A percentile compares a stretch with the other conserved stretches of the same genome.
phyloP scores from a whole-genome alignment of 2,329 filamentous ascomycete genomes.

The Talaromyces sp. region DNA sequence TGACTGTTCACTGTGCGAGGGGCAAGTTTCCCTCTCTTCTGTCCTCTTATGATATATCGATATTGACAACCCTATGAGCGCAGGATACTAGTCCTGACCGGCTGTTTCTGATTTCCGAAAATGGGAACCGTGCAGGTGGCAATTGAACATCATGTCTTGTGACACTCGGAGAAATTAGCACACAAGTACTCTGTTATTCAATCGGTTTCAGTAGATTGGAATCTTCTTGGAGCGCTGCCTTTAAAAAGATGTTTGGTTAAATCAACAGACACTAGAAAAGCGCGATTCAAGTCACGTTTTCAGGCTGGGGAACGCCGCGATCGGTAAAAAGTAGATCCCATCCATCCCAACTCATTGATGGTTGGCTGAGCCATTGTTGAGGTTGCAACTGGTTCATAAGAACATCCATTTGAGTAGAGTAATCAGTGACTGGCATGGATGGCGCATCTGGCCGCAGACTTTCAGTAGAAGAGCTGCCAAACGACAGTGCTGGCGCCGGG shows the following conservation, averaged over 20 bases:
- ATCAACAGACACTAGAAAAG: neutral
- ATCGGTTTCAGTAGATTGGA: neutral
- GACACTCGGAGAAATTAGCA: too few relatives aligned
- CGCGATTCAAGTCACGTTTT: neutral
- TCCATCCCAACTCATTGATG: slow-evolving; percentile 24
- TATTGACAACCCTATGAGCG: too few relatives aligned
- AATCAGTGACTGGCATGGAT: neutral
- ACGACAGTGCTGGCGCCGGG: neutral
- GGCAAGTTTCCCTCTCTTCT: too few relatives aligned
- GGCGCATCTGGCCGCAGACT: neutral
- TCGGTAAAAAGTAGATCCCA: slow-evolving; percentile 3
- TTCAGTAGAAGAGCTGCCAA: neutral
- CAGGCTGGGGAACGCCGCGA: neutral
- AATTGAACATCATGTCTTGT: neutral
- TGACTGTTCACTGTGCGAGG: too few relatives aligned
- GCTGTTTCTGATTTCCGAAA: neutral
- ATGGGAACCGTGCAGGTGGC: neutral
- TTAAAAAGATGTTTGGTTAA: neutral
- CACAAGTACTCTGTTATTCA: neutral
- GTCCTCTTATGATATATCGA: too few relatives aligned
- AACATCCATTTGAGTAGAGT: neutral
- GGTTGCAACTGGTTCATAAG: slow-evolving; percentile 24
- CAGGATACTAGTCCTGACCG: too few relatives aligned
- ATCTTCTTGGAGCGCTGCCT: neutral
- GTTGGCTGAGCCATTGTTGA: slow-evolving; percentile 28